Conservation (phyloP, 306 rosid genomes). For the Gleditsia sinensis region DNA sequence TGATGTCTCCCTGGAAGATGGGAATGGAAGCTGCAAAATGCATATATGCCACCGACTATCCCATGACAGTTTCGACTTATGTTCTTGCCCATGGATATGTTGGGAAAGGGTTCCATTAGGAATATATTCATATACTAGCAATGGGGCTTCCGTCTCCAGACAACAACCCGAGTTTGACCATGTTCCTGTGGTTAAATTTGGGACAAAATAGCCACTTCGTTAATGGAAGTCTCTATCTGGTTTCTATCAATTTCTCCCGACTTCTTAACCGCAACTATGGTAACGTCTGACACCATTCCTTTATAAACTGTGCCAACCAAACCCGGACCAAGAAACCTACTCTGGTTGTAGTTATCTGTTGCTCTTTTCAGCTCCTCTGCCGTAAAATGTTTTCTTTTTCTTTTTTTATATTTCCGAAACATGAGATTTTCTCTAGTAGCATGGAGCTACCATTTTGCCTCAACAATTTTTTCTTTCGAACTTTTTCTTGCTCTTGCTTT, state of each 20-base stretch:
- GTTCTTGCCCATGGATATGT: conserved; percentile 39
- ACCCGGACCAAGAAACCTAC: conserved; percentile 49
- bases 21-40: conserved; percentile 67
- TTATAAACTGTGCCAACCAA: conserved; percentile 43
- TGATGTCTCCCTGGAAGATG: conserved; percentile 65
- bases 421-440: conserved; percentile 46
- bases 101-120: conserved; percentile 59
- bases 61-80: conserved; percentile 47
- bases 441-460: conserved; percentile 62
- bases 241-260: conserved; percentile 41
- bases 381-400: conserved; percentile 48
- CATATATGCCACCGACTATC: conserved; percentile 57
- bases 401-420: conserved; percentile 35
- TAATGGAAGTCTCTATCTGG: conserved; percentile 44
- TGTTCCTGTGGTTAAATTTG: conserved; percentile 64
- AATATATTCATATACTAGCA: conserved; percentile 62
- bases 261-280: conserved; percentile 50
- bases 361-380: conserved; percentile 56
- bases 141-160: conserved; percentile 57
- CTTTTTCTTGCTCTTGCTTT: conserved; percentile 27
- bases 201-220: conserved; percentile 55
- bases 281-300: conserved; percentile 51
- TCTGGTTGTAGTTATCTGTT: conserved; percentile 46
- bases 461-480: conserved; percentile 43
- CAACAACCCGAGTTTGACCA: conserved; percentile 62